phyloP scores from a whole-genome alignment of 306 rosid species.

The Sindora glabra region DNA sequence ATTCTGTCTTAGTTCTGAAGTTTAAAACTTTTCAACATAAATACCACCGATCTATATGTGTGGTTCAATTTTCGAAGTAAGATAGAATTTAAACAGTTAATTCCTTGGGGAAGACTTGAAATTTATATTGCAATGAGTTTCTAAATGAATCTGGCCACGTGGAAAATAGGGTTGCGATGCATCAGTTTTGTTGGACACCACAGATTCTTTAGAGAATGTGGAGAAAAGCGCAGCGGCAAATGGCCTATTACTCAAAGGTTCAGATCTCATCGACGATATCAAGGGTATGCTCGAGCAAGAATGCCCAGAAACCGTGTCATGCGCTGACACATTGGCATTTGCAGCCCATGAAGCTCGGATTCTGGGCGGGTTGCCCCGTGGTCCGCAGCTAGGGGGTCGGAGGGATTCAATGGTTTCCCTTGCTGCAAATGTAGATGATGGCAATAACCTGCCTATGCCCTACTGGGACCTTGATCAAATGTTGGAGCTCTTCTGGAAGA shows the following conservation, averaged over 20 bases:
- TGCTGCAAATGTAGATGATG: slow-evolving; percentile 2
- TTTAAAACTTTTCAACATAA: too few relatives aligned
- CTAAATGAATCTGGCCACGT: neutral
- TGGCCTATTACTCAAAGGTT: slow-evolving; percentile 30
- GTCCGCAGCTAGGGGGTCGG: slow-evolving; percentile 32
- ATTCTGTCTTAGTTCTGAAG: too few relatives aligned
- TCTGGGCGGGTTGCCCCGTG: slow-evolving; percentile 22
- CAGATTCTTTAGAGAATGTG: slow-evolving; percentile 17
- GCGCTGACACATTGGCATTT: slow-evolving; percentile 52
- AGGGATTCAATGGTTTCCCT: slow-evolving; percentile 39
- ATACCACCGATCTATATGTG: too few relatives aligned
- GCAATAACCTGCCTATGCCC: slow-evolving; percentile 28
- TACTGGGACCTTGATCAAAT: slow-evolving; percentile 9
- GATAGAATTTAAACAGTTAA: too few relatives aligned
- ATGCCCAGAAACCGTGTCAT: slow-evolving; percentile 56
- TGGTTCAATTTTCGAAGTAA: too few relatives aligned
- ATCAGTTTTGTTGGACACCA: slow-evolving; percentile 51
- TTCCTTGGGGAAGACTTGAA: too few relatives aligned
- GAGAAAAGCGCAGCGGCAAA: slow-evolving; percentile 47
- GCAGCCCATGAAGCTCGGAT: slow-evolving; percentile 28
- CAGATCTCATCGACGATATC: slow-evolving; percentile 46
- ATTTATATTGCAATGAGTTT: neutral
- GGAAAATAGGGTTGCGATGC: slow-evolving; percentile 71
- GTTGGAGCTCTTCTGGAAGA: slow-evolving; percentile 12
- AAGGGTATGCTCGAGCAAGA: slow-evolving; percentile 36